Conservation (phyloP, 352 stramenopile genomes). For the Globisporangium cylindrosporum region DNA sequence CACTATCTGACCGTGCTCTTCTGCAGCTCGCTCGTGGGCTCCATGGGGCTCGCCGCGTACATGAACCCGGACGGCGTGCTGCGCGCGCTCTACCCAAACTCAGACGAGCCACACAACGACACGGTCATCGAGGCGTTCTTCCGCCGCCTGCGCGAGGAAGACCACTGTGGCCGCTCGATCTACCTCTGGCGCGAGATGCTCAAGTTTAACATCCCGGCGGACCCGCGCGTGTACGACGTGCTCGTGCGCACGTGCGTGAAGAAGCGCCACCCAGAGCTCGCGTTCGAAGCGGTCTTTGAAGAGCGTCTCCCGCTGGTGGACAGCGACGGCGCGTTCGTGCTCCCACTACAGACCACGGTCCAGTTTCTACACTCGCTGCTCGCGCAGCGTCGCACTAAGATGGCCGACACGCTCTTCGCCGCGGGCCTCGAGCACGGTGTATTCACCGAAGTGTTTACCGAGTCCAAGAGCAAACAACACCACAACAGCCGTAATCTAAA, state of each 20-base stretch:
- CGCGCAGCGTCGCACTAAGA: conserved; percentile 53
- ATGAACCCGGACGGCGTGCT: conserved; percentile 83
- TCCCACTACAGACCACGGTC: conserved; percentile 55
- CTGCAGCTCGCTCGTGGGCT: conserved; percentile 67
- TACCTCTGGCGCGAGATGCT: conserved; percentile 87
- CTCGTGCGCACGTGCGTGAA: conserved; percentile 79
- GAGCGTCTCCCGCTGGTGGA: conserved; percentile 52
- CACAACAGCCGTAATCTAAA: conserved; percentile 20
- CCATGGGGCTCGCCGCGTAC: conserved; percentile 79
- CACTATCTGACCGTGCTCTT: conserved; percentile 76
- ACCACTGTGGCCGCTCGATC: conserved; percentile 79
- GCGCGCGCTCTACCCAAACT: conserved; percentile 76
- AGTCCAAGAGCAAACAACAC: conserved; percentile 24
- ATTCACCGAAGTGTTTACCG: conserved; percentile 54
- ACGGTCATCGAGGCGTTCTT: conserved; percentile 81
- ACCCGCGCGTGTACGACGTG: conserved; percentile 75
- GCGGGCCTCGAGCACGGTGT: conserved; percentile 42
- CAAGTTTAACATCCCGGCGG: conserved; percentile 60
- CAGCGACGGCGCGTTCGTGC: conserved; percentile 56
- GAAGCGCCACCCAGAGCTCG: conserved; percentile 81
- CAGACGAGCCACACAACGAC: conserved; percentile 62
- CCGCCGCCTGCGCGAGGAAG: conserved; percentile 77
- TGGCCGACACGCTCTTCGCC: conserved; percentile 67
- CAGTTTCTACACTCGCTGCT: conserved; percentile 72
- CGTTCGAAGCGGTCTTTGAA: conserved; percentile 68